A percentile compares a stretch with the other conserved stretches of the same genome.
These are phyloP conservation scores for Ophiocordyceps robertsii DNA, from an alignment of 2,329 filamentous ascomycete species.

Conservation along the genomic window DNA sequence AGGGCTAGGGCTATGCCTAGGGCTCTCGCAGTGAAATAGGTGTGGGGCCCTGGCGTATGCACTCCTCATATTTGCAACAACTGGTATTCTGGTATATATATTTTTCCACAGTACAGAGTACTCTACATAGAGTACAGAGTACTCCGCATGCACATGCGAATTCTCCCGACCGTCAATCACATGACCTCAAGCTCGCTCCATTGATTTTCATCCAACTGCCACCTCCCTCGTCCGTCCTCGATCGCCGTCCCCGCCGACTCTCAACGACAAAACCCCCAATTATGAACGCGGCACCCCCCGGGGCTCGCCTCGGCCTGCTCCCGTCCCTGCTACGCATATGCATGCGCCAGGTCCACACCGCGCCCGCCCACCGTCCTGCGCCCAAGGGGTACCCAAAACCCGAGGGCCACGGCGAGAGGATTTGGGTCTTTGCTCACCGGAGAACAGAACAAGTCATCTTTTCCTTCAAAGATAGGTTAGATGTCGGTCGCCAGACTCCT, in stretches of 20 bases:
- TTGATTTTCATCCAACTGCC: background rate
- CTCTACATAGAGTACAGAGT: too few relatives aligned
- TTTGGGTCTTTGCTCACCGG: slow-evolving; percentile 42
- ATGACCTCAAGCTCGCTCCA: slow-evolving; percentile 5
- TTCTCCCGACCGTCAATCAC: slow-evolving; percentile 10
- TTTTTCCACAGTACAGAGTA: too few relatives aligned
- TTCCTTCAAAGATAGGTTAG: slow-evolving; percentile 30
- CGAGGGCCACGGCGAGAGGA: slow-evolving; percentile 39
- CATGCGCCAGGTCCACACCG: slow-evolving; percentile 23
- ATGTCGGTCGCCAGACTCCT: slow-evolving; percentile 21
- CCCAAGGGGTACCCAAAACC: slow-evolving; percentile 10
- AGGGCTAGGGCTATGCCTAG: too few relatives aligned
- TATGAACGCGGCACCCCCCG: slow-evolving; percentile 23
- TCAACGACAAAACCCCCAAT: slow-evolving; percentile 9
- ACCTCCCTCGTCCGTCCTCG: slow-evolving; percentile 3
- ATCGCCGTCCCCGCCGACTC: background rate
- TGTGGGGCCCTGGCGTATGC: too few relatives aligned
- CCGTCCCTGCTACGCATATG: slow-evolving; percentile 26
- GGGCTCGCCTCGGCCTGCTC: slow-evolving; percentile 25
- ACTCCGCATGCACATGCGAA: too few relatives aligned
- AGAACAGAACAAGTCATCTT: slow-evolving; percentile 38
- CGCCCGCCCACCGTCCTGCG: background rate
- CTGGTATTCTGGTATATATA: too few relatives aligned
- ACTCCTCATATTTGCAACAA: too few relatives aligned
- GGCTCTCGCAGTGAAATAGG: too few relatives aligned